These are phyloP conservation scores for Syzygium grande DNA, from an alignment of 345 rosid species.

Conservation along the genomic window DNA sequence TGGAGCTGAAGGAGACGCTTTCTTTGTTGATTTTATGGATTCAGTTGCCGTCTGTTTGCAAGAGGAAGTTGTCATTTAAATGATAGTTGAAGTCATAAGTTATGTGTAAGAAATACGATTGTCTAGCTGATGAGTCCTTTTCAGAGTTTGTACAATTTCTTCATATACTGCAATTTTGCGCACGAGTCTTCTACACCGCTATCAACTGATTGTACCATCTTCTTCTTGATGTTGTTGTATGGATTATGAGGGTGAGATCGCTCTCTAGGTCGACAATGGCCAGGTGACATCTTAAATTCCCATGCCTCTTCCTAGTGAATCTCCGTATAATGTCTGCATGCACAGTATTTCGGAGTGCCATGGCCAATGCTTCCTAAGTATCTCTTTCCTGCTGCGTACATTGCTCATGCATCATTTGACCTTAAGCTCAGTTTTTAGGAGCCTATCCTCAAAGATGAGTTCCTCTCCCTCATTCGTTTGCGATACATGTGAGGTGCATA, in stretches of 20 bases:
- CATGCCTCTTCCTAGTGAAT: neutral
- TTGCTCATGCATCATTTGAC: neutral
- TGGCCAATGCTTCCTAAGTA: neutral
- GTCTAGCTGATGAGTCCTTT: neutral
- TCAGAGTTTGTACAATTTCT: neutral
- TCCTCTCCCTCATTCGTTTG: neutral
- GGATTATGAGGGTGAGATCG: neutral
- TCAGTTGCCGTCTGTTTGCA: neutral
- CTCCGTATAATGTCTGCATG: neutral
- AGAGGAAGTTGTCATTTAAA: neutral
- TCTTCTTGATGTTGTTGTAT: neutral
- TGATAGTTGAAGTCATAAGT: neutral
- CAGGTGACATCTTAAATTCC: neutral
- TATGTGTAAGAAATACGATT: neutral
- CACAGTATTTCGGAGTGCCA: neutral
- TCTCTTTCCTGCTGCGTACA: neutral
- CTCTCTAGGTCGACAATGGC: neutral
- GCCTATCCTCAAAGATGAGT: neutral
- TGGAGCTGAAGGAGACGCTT: neutral
- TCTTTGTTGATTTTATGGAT: neutral
- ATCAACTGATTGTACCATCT: neutral
- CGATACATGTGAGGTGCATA: neutral
- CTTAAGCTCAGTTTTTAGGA: neutral
- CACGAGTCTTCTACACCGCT: neutral
- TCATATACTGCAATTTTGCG: neutral